A percentile compares a stretch with the other conserved stretches of the same genome.
Evolutionary conservation across 495 filamentous ascomycete species (phyloP).

Genomic region (Hyaloscypha bicolor): DNA sequence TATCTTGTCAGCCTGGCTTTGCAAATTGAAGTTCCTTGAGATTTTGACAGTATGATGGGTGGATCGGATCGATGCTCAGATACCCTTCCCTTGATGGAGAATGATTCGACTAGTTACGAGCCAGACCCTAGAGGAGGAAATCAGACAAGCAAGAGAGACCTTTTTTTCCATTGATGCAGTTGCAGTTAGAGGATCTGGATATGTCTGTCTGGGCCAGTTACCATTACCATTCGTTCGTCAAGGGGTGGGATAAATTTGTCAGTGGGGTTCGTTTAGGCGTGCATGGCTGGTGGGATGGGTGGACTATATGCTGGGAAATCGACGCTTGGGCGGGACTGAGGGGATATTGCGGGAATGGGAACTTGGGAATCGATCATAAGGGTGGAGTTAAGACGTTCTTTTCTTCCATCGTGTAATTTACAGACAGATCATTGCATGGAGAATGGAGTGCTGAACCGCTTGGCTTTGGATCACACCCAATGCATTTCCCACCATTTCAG

Average conservation of each 20-base stretch:
- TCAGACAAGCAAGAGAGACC: no score
- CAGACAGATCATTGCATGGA: slow-evolving; percentile 6
- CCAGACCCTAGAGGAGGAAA: neutral
- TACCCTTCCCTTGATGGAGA: neutral
- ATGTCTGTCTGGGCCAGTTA: no score
- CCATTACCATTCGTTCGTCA: no score
- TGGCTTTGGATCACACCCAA: slow-evolving; percentile 1
- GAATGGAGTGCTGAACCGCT: slow-evolving; percentile 14
- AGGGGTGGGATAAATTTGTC: neutral
- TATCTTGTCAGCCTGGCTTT: neutral
- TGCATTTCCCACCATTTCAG: neutral
- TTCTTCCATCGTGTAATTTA: slow-evolving; percentile 19
- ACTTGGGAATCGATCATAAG: neutral
- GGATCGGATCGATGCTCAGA: neutral
- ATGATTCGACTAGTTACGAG: neutral
- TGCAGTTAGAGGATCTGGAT: no score
- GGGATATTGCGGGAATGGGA: neutral
- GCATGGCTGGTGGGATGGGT: neutral
- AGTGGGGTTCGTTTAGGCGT: neutral
- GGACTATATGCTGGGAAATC: neutral
- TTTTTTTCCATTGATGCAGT: neutral
- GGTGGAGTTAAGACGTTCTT: neutral
- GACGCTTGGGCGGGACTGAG: no score
- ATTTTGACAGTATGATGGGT: neutral
- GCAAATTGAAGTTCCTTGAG: neutral